Conservation (phyloP, 2,329 filamentous ascomycete species). For the Torrubiella hemipterigena region DNA sequence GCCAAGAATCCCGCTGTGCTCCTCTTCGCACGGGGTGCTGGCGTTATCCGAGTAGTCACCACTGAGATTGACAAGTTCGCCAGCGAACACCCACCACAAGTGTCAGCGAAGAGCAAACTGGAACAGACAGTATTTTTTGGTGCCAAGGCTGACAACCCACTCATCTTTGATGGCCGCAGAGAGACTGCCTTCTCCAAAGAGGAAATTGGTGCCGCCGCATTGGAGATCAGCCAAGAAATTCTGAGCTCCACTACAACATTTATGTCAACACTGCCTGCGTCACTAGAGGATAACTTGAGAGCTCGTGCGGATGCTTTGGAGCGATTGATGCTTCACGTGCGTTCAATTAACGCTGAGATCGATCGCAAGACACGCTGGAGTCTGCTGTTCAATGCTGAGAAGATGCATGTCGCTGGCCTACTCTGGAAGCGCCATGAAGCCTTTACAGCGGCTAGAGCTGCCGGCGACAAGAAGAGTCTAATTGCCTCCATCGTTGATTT, state of each 20-base stretch:
- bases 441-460: slow-evolving; percentile 46
- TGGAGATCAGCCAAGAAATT: slow-evolving; percentile 71
- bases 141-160: slow-evolving; percentile 66
- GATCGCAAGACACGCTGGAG: slow-evolving; percentile 62
- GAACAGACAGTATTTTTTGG: slow-evolving; percentile 95
- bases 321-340: slow-evolving; percentile 62
- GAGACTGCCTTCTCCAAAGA: slow-evolving; percentile 53
- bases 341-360: slow-evolving; percentile 51
- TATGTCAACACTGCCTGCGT: slow-evolving; percentile 60
- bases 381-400: slow-evolving; percentile 82
- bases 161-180: slow-evolving; percentile 65
- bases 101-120: slow-evolving; percentile 79
- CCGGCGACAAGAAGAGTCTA: slow-evolving; percentile 54
- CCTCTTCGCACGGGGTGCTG: slow-evolving; percentile 50
- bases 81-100: slow-evolving; percentile 42
- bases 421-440: slow-evolving; percentile 75
- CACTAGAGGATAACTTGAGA: slow-evolving; percentile 70
- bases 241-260: slow-evolving; percentile 65
- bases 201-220: slow-evolving; percentile 65
- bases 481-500: slow-evolving; percentile 63
- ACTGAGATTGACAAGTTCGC: slow-evolving; percentile 48
- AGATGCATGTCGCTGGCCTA: slow-evolving; percentile 62
- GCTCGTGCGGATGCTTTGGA: slow-evolving; percentile 62
- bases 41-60: slow-evolving; percentile 46
- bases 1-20: slow-evolving; percentile 51